A percentile compares a stretch with the other conserved stretches of the same genome.
These are phyloP conservation scores for Ambrosiella cleistominuta DNA, from an alignment of 2,329 filamentous ascomycete species.

Conservation along the genomic window DNA sequence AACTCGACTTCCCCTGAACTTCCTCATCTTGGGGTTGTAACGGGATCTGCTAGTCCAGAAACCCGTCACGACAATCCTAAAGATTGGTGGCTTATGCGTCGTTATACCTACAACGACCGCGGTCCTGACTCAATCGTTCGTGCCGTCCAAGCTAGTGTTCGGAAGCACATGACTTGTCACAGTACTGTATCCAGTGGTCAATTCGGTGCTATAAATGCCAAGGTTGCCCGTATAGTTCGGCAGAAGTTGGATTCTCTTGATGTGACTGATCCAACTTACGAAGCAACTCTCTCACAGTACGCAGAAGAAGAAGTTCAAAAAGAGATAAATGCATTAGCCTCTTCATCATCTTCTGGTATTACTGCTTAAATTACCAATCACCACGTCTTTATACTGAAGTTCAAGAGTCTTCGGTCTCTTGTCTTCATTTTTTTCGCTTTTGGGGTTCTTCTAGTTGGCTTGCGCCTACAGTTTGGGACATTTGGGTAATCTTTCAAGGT, in stretches of 20 bases:
- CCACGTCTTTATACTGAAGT: not conserved
- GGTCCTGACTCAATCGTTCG: constrained; percentile 1
- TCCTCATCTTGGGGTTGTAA: too few relatives aligned
- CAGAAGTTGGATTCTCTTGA: not conserved
- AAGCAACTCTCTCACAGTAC: not conserved
- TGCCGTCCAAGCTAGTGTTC: constrained; percentile 7
- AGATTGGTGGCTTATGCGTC: not conserved
- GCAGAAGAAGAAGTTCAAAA: constrained; percentile 7
- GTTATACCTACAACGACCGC: constrained; percentile 5
- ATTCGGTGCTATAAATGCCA: constrained; percentile 9
- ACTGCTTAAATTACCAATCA: not conserved
- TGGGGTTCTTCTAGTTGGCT: too few relatives aligned
- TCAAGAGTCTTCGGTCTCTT: too few relatives aligned
- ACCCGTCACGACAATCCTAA: too few relatives aligned
- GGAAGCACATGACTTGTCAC: constrained; percentile 5
- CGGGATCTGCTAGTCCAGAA: too few relatives aligned
- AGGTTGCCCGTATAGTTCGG: not conserved
- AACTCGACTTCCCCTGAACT: not conserved
- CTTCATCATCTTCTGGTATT: not conserved
- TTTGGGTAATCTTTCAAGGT: too few relatives aligned
- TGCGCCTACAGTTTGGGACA: too few relatives aligned
- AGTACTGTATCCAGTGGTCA: constrained; percentile 7
- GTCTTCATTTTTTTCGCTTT: too few relatives aligned
- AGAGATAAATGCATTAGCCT: not conserved
- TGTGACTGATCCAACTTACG: not conserved